phyloP scores from a whole-genome alignment of 192 early-diverging fungal genomes.

The Paraglomus brasilianum region DNA sequence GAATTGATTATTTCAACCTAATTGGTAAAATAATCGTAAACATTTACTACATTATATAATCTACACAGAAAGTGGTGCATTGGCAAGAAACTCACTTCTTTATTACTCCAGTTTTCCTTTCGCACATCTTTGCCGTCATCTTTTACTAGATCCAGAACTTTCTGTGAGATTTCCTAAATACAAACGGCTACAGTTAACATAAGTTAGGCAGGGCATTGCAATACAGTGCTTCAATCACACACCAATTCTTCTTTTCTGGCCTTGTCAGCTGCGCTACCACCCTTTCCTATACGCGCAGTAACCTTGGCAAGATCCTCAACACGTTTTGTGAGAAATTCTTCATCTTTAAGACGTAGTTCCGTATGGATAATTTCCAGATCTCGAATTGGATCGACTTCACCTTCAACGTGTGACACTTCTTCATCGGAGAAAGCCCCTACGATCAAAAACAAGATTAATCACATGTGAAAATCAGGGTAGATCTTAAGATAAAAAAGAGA shows the following conservation, averaged over 20 bases:
- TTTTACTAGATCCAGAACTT: conserved; percentile 77
- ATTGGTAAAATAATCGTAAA: neutral
- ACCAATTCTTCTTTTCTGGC: conserved; percentile 86
- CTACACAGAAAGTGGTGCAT: neutral
- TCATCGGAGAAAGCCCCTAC: conserved; percentile 79
- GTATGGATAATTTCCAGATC: conserved; percentile 95
- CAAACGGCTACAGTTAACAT: neutral
- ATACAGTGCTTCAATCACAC: neutral
- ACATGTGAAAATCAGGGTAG: too few species aligned
- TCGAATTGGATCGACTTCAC: conserved; percentile 83
- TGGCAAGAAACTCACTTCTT: conserved; percentile 61
- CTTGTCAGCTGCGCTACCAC: conserved; percentile 81
- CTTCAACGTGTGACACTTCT: conserved; percentile 92
- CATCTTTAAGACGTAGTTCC: conserved; percentile 93
- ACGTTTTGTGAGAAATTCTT: conserved; percentile 76
- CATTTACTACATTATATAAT: neutral
- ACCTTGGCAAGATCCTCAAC: conserved; percentile 66
- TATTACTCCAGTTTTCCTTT: conserved; percentile 85
- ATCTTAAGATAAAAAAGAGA: neutral
- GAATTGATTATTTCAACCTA: conserved; percentile 79
- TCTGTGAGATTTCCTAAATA: conserved; percentile 53
- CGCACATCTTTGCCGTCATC: conserved; percentile 83
- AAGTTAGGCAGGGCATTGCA: neutral
- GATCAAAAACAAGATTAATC: neutral
- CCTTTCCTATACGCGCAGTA: conserved; percentile 71